Evolutionary conservation across 306 rosid species (phyloP), one percentile per base, ranked within the genome.

Genomic region (Fragaria vesca): DNA sequence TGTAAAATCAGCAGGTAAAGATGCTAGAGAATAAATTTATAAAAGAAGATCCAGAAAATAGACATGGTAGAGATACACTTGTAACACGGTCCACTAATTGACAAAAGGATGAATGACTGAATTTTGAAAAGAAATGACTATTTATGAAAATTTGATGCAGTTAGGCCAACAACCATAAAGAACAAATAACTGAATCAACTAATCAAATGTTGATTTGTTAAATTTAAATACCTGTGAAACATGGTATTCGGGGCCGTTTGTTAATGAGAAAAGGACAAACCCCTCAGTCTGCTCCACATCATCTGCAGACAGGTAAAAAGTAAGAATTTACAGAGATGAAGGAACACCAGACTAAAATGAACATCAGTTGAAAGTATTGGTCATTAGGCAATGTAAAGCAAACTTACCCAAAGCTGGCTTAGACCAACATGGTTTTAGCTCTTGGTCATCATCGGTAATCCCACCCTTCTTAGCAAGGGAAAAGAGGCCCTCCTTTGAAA

Each of bases 211-310:
- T 38, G 46, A 46, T 43, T 13, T 32, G 3, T 26, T 24, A 7
- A 58, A 6, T 4, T 28, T 16, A 57, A 51, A 74, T 92, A 95
- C 99, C 99, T 95, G 99, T 17, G 97, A 93, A 76, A 95, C 92
- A 81, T 95, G 97, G 83, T 92, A 95, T 84, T 92, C 98, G 0
- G 98, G 97, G 48, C 98, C 98, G 75, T 88, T 93, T 34, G 98
- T 95, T 75, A 95, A 85, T 1, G 98, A 92, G 84, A 95, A 90
- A 69, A 86, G 88, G 85, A 95, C 93, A 80, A 81, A 93, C 1
- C 99, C 99, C 24, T 87, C 93, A 28, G 95, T 90, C 85, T 84
- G 88, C 81, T 87, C 92, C 18, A 81, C 93, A 61, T 85, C 90
- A 2, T 88, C 99, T 91, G 91, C 81, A n/a, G 86, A 30, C 81